A percentile compares a stretch with the other conserved stretches of the same genome.
These are phyloP conservation scores for Helicostylum pulchrum DNA, from an alignment of 192 early-diverging fungal genomes.

Conservation along the genomic window DNA sequence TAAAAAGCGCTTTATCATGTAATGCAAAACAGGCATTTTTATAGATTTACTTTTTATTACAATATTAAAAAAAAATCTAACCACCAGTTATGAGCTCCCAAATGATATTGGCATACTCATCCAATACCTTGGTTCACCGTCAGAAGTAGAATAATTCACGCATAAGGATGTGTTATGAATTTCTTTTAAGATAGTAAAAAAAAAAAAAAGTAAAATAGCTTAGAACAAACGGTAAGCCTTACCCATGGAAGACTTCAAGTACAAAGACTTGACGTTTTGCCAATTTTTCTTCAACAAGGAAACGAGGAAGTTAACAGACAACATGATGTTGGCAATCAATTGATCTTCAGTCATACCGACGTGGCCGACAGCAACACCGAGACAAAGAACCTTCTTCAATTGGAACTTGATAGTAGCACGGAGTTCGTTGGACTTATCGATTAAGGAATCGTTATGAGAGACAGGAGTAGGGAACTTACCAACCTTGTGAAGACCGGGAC, in stretches of 20 bases:
- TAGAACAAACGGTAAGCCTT: constrained; percentile 88
- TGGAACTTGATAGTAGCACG: constrained; percentile 99
- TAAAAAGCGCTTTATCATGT: no score
- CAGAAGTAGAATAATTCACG: constrained; percentile 20
- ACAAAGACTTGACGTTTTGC: constrained; percentile 98
- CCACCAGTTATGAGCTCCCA: constrained; percentile 25
- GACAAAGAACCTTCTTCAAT: constrained; percentile 98
- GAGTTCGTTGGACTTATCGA: constrained; percentile 88
- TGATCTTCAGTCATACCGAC: constrained; percentile 93
- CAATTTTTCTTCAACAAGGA: constrained; percentile 98
- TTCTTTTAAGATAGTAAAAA: constrained; percentile 3
- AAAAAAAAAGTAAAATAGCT: constrained; percentile 10
- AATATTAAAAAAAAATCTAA: constrained; percentile 12
- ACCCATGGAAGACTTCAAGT: constrained; percentile 97
- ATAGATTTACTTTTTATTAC: neutral
- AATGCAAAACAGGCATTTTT: neutral
- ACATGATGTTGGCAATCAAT: constrained; percentile 94
- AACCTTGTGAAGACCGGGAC: constrained; percentile 96
- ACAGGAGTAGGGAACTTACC: constrained; percentile 99
- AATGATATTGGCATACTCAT: constrained; percentile 31
- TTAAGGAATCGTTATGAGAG: constrained; percentile 82
- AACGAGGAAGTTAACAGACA: constrained; percentile 97
- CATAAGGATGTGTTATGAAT: constrained; percentile 3
- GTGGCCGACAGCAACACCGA: constrained; percentile 95
- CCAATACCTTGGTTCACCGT: constrained; percentile 34